Base-by-base conservation (phyloP, 257 asterid genomes). In the Nicotiana benthamiana region DNA sequence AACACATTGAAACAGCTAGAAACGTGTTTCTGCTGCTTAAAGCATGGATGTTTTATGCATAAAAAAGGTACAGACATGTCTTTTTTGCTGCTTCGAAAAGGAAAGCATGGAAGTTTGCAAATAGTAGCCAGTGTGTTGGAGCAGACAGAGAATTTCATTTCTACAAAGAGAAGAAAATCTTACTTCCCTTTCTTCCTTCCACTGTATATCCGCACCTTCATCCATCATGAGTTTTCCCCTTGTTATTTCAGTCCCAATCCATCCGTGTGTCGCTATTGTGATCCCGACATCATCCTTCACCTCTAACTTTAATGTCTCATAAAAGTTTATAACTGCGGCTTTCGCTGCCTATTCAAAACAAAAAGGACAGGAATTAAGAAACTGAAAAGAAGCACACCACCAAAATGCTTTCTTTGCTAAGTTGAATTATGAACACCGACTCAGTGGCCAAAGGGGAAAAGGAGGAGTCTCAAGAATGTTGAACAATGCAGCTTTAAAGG, bases 181-280 rank as follows among this genome's bases (percentile, higher is more conserved):
- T 64, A 91, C 97, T 66, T 93, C 97, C 63, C 94, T 85, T 90
- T 94, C 98, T 87, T 94, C 98, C 80, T 90, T 94, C 96, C 98
- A 94, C 75, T 92, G 98, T 97, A 94, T 92, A 78, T 93, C 96
- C 1, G 96, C 95, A 16, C 97, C 98, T 88, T 94, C 97, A 80
- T 93, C 98, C 83, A 93, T 82, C 95, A 89, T 85, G 86, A 93
- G 82, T 57, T 90, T 91, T 4, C 98, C 97, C 24, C 89, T 85
- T 48, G 84, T 82, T 88, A 89, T 89, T 79, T 93, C 97, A 0
- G 97, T 86, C 64, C 97, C 97, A 1, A 95, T 86, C 94, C 98
- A 95, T 28, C 98, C 92, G 15, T 92, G 97, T 0, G 97, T 93
- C 2, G 97, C 94, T 3, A 94, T 86, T 0, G 96, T 94, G 57